A percentile compares a stretch with the other conserved stretches of the same genome.
Conservation (phyloP, 768 basidiomycete species). For the Rhizopogon sp. region DNA sequence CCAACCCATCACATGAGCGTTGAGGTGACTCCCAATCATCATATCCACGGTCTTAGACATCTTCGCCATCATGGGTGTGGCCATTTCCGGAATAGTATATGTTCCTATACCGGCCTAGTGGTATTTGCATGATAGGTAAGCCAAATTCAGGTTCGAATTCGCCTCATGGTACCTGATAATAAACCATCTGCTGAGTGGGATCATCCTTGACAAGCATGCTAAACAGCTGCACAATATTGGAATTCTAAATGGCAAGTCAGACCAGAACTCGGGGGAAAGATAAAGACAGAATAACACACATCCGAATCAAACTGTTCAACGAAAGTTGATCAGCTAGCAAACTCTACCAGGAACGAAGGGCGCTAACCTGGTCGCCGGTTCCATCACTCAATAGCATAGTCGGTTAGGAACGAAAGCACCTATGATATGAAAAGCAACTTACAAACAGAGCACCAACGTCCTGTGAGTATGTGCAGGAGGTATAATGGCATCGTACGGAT, state of each 20-base stretch:
- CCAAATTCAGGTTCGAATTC: background rate
- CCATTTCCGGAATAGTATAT: slow-evolving; percentile 59
- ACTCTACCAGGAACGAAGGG: slow-evolving; percentile 12
- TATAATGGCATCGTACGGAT: slow-evolving; percentile 28
- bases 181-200: slow-evolving; percentile 56
- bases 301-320: slow-evolving; percentile 68
- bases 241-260: slow-evolving; percentile 43
- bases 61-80: slow-evolving; percentile 53
- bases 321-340: slow-evolving; percentile 10
- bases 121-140: background rate
- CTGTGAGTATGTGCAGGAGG: slow-evolving; percentile 42
- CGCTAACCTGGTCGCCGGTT: slow-evolving; percentile 33
- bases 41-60: slow-evolving; percentile 52
- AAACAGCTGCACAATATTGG: slow-evolving; percentile 67
- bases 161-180: slow-evolving; percentile 53
- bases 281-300: slow-evolving; percentile 29
- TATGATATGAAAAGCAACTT: slow-evolving; percentile 16
- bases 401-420: background rate
- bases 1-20: slow-evolving; percentile 68
- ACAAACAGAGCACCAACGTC: slow-evolving; percentile 71
- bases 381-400: background rate
- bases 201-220: slow-evolving; percentile 69
- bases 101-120: slow-evolving; percentile 67
- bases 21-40: slow-evolving; percentile 56
- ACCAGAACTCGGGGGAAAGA: background rate